Conservation (phyloP, 495 filamentous ascomycete species). For the Penicillium canescens region DNA sequence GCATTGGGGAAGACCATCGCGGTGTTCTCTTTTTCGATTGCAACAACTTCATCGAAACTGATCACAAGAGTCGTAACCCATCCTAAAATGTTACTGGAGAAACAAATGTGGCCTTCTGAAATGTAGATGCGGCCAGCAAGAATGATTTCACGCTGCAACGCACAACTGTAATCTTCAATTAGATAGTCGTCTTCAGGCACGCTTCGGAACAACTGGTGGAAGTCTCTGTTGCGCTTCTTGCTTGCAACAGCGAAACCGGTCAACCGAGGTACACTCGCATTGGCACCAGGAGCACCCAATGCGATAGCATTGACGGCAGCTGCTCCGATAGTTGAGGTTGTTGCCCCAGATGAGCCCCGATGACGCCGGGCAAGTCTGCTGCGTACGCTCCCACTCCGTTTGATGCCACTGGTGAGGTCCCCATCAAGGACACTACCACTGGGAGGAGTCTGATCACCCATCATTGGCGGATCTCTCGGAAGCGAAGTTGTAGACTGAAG, state of each 20-base stretch:
- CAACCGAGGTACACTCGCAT: constrained; percentile 65
- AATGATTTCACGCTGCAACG: constrained; percentile 92
- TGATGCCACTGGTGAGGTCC: constrained; percentile 54
- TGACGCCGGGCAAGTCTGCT: constrained; percentile 75
- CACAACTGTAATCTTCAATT: constrained; percentile 98
- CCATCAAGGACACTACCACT: constrained; percentile 69
- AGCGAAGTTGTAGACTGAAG: constrained; percentile 32
- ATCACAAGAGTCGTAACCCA: constrained; percentile 98
- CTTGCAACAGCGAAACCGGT: constrained; percentile 96
- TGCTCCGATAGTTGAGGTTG: constrained; percentile 68
- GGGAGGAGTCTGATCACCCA: constrained; percentile 63
- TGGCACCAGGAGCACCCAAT: constrained; percentile 61
- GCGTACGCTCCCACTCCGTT: constrained; percentile 78
- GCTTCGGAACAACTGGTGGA: constrained; percentile 89
- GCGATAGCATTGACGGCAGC: constrained; percentile 65
- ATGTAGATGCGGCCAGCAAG: constrained; percentile 93
- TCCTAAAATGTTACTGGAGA: constrained; percentile 97
- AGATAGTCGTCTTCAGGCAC: constrained; percentile 98
- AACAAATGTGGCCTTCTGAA: constrained; percentile 96
- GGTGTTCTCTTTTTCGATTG: constrained; percentile 94
- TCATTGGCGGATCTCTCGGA: constrained; percentile 32
- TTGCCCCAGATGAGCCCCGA: constrained; percentile 84
- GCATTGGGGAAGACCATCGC: constrained; percentile 97
- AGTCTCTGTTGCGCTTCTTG: constrained; percentile 94
- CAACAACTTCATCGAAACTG: constrained; percentile 95